Evolutionary conservation across 768 basidiomycete genomes (phyloP).

Genomic region (Lepiota subincarnata): DNA sequence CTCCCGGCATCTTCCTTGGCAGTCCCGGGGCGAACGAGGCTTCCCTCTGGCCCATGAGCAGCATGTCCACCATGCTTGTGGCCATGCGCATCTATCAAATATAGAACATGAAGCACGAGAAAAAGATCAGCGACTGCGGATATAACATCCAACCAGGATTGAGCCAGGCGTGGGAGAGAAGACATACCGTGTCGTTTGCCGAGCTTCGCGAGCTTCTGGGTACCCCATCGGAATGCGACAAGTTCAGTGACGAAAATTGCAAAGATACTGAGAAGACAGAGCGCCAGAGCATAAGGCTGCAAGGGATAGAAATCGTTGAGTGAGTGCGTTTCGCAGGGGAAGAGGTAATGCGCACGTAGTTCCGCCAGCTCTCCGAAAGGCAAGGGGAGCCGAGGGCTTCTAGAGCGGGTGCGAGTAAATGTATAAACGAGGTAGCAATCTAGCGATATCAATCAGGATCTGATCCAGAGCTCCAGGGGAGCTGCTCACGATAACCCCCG

Average conservation of each 20-base stretch:
- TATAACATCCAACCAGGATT: background rate
- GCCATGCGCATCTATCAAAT: conserved; percentile 56
- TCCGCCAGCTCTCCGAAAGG: conserved; percentile 61
- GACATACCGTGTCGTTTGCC: conserved; percentile 59
- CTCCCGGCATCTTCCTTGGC: conserved; percentile 15
- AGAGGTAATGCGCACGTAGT: conserved; percentile 54
- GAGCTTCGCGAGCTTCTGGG: conserved; percentile 58
- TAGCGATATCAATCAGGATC: conserved; percentile 22
- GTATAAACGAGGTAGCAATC: conserved; percentile 90
- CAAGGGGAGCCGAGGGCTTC: conserved; percentile 69
- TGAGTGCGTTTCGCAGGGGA: background rate
- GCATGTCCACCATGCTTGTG: conserved; percentile 56
- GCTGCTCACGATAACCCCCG: conserved; percentile 73
- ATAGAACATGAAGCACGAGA: conserved; percentile 2
- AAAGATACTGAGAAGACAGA: conserved; percentile 81
- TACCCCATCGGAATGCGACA: conserved; percentile 84
- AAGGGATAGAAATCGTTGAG: background rate
- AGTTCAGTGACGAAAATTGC: conserved; percentile 82
- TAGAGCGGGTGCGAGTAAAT: conserved; percentile 73
- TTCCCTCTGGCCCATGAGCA: conserved; percentile 66
- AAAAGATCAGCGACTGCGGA: background rate
- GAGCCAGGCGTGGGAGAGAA: background rate
- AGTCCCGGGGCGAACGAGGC: conserved; percentile 9
- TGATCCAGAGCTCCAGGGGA: conserved; percentile 4
- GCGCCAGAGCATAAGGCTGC: conserved; percentile 78